Base-by-base conservation (phyloP, 2,329 filamentous ascomycete species). In the Beauveria medogensis region DNA sequence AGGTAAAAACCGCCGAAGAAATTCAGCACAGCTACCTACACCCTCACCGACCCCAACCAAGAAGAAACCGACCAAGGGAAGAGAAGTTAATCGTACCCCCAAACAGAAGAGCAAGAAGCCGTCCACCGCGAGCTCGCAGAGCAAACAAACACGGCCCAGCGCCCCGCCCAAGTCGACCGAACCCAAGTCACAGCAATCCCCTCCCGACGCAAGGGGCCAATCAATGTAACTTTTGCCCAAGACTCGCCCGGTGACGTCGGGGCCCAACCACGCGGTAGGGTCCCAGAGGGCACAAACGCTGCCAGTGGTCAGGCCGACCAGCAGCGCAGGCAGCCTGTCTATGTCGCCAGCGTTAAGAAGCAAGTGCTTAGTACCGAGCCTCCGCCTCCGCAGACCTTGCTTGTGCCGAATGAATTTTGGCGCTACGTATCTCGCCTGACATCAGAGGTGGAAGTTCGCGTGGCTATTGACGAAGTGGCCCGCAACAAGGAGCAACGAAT, bases 361-460 rank as follows among this genome's bases (percentile, higher is more conserved):
- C 28, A 3, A 37, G 47, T 37, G 24, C 18, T n/a, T 10, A 16
- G 3, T 6, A 20, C 4, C 41, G 43, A 22, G 40, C 34, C n/a
- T 16, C 26, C 6, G n/a, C 40, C 34, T 22, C n/a, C 28, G 5
- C 46, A n/a, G 26, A 22, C n/a, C 9, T 20, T 10, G 16, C 41
- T 44, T 18, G 46, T 57, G 9, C 40, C 53, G 5, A 22, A 53
- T 22, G 54, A 61, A 20, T 61, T 61, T 18, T 61, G 52, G 54
- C 26, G 12, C n/a, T 53, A 53, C 41, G 41, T 61, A 3, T 37
- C 47, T n/a, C 82, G 86, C 68, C 77, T 90, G 56, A 77, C 76
- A 59, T 84, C 83, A 3, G 82, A 89, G 63, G 81, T 79, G 3
- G 81, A 90, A 67, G 77, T 91, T 18, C 78, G 81, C 59, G 74